A percentile compares a stretch with the other conserved stretches of the same genome.
Evolutionary conservation across 1,139 yeast species (phyloP).

Genomic region (Sugiyamaella novakii): DNA sequence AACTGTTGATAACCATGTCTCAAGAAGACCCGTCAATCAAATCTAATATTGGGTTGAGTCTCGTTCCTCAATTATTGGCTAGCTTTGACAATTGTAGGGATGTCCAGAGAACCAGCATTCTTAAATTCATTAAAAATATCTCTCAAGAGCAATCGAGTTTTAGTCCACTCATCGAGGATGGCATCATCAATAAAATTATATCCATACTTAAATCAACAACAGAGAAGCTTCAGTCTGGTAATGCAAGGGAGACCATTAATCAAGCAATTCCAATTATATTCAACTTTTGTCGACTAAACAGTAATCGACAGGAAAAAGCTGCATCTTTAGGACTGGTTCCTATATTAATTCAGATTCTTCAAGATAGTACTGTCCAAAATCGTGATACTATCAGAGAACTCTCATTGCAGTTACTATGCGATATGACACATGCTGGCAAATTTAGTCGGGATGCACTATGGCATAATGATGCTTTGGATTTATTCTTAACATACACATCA

Average conservation of each 20-base stretch:
- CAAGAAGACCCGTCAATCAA: constrained; percentile 7
- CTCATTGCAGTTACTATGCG: constrained; percentile 64
- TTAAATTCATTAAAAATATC: constrained; percentile 40
- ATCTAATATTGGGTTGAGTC: background rate
- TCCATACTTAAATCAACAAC: background rate
- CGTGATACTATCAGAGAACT: constrained; percentile 58
- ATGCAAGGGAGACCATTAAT: constrained; percentile 31
- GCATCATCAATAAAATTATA: background rate
- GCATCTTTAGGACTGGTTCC: constrained; percentile 59
- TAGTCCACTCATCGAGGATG: background rate
- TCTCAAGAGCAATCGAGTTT: constrained; percentile 25
- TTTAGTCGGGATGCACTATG: constrained; percentile 47
- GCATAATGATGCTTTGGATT: constrained; percentile 48
- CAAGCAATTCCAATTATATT: constrained; percentile 43
- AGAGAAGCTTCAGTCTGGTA: constrained; percentile 26
- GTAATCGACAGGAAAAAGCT: constrained; percentile 54
- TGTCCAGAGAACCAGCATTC: constrained; percentile 31
- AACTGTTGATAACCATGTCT: constrained; percentile 9
- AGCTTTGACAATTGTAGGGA: background rate
- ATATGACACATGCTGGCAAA: constrained; percentile 55
- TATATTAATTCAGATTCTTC: constrained; percentile 50
- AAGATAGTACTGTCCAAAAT: constrained; percentile 29
- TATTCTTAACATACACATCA: constrained; percentile 52
- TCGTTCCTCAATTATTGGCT: constrained; percentile 1
- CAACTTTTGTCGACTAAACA: constrained; percentile 62